A percentile compares a stretch with the other conserved stretches of the same genome.
These are phyloP conservation scores for Hamigera avellanea DNA, from an alignment of 495 filamentous ascomycete species.

Conservation along the genomic window DNA sequence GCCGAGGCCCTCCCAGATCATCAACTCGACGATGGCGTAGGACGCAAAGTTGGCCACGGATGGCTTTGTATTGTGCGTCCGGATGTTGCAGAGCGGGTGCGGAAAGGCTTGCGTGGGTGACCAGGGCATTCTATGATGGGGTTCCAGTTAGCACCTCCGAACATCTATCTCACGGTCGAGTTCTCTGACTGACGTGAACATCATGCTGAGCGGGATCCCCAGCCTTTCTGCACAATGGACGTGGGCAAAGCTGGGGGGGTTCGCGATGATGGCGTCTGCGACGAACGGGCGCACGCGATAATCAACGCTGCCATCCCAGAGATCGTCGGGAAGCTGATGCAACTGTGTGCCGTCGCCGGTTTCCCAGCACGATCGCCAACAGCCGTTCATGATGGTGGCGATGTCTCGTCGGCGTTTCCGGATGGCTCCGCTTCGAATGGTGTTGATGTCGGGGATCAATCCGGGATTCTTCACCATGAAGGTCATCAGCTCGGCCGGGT, in stretches of 20 bases:
- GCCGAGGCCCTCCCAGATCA: constrained; percentile 72
- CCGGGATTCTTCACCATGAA: constrained; percentile 84
- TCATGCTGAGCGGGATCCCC: constrained; percentile 66
- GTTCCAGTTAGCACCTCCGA: too few relatives aligned
- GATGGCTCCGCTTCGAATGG: constrained; percentile 57
- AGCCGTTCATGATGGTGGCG: constrained; percentile 61
- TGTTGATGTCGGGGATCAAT: constrained; percentile 58
- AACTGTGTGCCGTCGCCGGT: constrained; percentile 42
- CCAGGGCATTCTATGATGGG: constrained; percentile 49
- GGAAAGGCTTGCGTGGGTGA: constrained; percentile 40
- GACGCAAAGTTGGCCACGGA: constrained; percentile 59
- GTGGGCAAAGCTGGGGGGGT: constrained; percentile 73
- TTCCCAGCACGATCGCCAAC: constrained; percentile 66
- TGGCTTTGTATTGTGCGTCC: constrained; percentile 38
- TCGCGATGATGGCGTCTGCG: constrained; percentile 74
- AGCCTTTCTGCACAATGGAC: constrained; percentile 72
- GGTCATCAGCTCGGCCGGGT: constrained; percentile 70
- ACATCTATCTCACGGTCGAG: background rate
- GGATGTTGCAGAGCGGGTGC: constrained; percentile 45
- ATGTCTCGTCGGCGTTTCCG: constrained; percentile 53
- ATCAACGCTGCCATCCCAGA: constrained; percentile 14
- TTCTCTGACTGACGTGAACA: constrained; percentile 54
- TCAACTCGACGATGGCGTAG: constrained; percentile 65
- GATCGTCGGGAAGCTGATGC: constrained; percentile 34
- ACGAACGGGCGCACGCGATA: constrained; percentile 50